Evolutionary conservation across 2,329 filamentous ascomycete genomes (phyloP).

Genomic region (Aspergillus sp.): DNA sequence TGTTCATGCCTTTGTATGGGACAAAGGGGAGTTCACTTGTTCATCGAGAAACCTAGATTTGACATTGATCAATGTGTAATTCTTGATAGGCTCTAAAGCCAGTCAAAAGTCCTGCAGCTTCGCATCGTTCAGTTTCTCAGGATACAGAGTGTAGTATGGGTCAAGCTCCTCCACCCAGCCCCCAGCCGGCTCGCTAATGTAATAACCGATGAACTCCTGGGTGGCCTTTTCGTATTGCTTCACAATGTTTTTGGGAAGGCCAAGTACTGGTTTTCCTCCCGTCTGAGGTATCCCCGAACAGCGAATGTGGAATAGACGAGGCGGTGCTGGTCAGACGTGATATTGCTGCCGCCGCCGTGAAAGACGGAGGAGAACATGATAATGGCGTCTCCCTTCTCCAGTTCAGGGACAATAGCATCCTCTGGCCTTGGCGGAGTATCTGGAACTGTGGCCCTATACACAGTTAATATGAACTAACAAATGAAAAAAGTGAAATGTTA

Average conservation of each 20-base stretch:
- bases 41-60: too few relatives aligned
- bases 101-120: too few relatives aligned
- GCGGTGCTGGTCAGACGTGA: conserved; percentile 31
- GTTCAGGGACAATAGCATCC: conserved; percentile 25
- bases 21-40: too few relatives aligned
- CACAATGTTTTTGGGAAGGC: conserved; percentile 12
- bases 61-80: too few relatives aligned
- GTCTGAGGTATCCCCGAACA: conserved; percentile 34
- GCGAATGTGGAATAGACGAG: conserved; percentile 36
- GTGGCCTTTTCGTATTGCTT: conserved; percentile 13
- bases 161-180: conserved; percentile 13
- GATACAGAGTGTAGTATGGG: conserved; percentile 9
- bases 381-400: conserved; percentile 38
- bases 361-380: conserved; percentile 37
- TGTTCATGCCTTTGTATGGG: too few relatives aligned
- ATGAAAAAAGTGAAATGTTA: neutral
- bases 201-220: conserved; percentile 21
- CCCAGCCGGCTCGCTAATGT: conserved; percentile 17
- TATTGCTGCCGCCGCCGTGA: conserved; percentile 37
- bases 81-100: too few relatives aligned
- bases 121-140: neutral
- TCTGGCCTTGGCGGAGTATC: too few relatives aligned
- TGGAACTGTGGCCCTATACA: too few relatives aligned
- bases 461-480: too few relatives aligned
- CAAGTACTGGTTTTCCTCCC: conserved; percentile 45